Evolutionary conservation across 306 rosid species (phyloP), one percentile per base, ranked within the genome.

Genomic region (Lotus japonicus): DNA sequence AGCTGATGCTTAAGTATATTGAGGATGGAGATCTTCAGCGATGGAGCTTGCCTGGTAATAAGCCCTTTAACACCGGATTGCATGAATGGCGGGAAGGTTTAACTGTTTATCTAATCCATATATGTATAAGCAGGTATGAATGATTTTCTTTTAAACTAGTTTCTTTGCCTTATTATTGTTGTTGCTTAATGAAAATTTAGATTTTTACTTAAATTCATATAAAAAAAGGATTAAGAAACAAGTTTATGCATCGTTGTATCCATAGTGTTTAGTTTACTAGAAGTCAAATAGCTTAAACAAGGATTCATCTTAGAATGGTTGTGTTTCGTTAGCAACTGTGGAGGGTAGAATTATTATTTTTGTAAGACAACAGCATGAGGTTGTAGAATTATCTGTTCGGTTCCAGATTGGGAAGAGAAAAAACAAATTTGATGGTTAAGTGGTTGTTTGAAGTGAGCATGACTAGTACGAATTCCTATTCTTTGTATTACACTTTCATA

Each of bases 71-170:
- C 51, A 77, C 82, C 71, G 98, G 88, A 80, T 48, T 92, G 41
- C 14, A 77, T 18, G 82, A 87, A 79, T 89, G 95, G 91, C 84
- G 89, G 54, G 66, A 85, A 86, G 73, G 78, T 79, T 89, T 74
- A 92, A 78, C 66, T 89, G 97, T 43, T 14, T 89, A 58, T 80
- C 89, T 53, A 92, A 92, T 78, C 97, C 92, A 19, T 77, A 78
- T 69, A 83, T 89, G 85, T 87, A 66, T 64, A 88, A 88, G 60
- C 97, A 92, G 98, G 98, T 84, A 55, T 74, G 87, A 35, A 5
- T 15, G 83, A 42, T 26, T 63, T 16, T 64, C 51, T 13, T 28
- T 69, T 23, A 43, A 48, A 10, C 33, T 57, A 55, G 23, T 10
- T 58, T 57, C 8, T n/a, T 15, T 21, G 46, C 35, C 16, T 44